Base-by-base conservation (phyloP, 176 grass and related monocot genomes). In the Saccharum spontaneum region DNA sequence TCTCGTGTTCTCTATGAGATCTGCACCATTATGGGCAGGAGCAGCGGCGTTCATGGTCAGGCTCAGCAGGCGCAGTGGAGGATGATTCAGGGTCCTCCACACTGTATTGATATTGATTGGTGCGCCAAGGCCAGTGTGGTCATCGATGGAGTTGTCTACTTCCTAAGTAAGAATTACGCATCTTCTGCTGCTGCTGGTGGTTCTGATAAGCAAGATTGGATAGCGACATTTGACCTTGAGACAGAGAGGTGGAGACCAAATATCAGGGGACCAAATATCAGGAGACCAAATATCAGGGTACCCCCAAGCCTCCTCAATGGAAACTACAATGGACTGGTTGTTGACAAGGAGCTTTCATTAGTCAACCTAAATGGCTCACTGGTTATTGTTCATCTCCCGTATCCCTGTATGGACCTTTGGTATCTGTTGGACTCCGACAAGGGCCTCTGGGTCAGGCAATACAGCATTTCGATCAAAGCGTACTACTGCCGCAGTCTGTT, bases 401-500 rank as follows among this genome's bases (percentile, higher is more conserved):
- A 8, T 11, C 40, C 24, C 13, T 31, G 7, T 33, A 75, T 75
- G 71, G 8, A 75, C 24, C 14, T 75, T 5, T 75, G 71, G 71
- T 50, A 20, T 20, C 26, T 52, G 14, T 9, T 54, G 28, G 73
- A 75, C 17, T 50, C 14, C 0, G 45, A 75, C 26, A 75, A 75
- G 45, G 9, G 28, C 16, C 28, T 36, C 8, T 54, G 73, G 72
- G 73, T 75, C 46, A 54, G 20, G 17, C 7, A 54, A 22, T 75
- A 34, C 28, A 34, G 28, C 28, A 22, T 75, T 12, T 1, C 2
- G 8, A 0, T 75, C 20, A 17, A 54, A 28, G 10, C 1, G 5
- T 0, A 7, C 8, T 6, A 22, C 4, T 1, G 1, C 15, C 0
- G 15, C 28, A 3, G 26, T 0, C 17, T 14, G 3, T 30, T 30